phyloP scores from a whole-genome alignment of 2,329 filamentous ascomycete genomes.

The Tolypocladium album region DNA sequence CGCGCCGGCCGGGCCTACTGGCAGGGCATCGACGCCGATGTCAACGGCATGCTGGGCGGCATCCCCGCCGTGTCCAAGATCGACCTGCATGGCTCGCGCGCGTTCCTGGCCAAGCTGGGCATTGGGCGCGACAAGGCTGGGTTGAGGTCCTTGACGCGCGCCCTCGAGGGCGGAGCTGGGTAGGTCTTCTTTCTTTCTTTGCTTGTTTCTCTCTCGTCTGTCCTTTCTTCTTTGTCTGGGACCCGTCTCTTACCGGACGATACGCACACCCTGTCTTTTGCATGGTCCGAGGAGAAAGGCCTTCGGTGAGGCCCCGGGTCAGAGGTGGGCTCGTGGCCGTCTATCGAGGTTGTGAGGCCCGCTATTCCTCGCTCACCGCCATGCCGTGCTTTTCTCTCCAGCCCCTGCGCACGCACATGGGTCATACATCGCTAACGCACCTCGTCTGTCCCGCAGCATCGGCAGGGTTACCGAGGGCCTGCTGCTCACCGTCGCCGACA shows the following conservation, averaged over 20 bases:
- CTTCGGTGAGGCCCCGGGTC: background rate
- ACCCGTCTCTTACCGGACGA: background rate
- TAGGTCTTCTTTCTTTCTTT: background rate
- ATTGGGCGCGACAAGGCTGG: slow-evolving; percentile 10
- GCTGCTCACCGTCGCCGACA: slow-evolving; percentile 50
- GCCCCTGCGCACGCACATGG: background rate
- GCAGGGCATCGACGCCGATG: slow-evolving; percentile 28
- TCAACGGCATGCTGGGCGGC: slow-evolving; percentile 70
- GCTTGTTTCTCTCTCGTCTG: background rate
- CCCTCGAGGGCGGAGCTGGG: slow-evolving; percentile 14
- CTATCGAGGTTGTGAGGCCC: background rate
- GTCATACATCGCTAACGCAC: background rate
- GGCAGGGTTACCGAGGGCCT: slow-evolving; percentile 69
- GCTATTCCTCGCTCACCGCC: background rate
- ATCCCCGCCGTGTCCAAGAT: slow-evolving; percentile 28
- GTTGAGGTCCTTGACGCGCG: slow-evolving; percentile 4
- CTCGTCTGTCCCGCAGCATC: slow-evolving; percentile 38
- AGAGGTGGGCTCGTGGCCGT: background rate
- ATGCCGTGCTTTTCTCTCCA: background rate
- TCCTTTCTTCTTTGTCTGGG: background rate
- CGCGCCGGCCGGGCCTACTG: slow-evolving; percentile 30
- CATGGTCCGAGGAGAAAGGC: background rate
- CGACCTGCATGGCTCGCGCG: slow-evolving; percentile 54
- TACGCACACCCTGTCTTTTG: background rate
- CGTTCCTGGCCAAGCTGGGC: slow-evolving; percentile 49